Evolutionary conservation across 192 early-diverging fungal species (phyloP).

Genomic region (Glomus cerebriforme): DNA sequence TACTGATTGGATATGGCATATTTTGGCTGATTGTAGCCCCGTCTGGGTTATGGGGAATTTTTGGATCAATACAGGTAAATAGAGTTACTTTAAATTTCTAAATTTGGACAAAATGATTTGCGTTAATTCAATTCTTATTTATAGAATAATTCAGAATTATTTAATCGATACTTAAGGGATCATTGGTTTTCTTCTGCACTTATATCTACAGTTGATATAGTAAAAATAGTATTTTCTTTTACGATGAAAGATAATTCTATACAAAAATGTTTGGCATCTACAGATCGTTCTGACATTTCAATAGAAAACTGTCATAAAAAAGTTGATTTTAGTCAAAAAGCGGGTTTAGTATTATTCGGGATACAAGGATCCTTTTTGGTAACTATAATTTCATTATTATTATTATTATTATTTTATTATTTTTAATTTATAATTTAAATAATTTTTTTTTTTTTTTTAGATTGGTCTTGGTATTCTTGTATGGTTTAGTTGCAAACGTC

Average conservation of each 20-base stretch:
- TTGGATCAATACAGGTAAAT: conserved; percentile 1
- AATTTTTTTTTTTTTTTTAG: not conserved
- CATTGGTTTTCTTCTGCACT: not conserved
- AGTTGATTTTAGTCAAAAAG: not conserved
- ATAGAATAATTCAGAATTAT: not conserved
- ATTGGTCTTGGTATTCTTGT: not conserved
- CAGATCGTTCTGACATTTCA: not conserved
- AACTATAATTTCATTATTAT: not conserved
- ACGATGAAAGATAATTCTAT: not conserved
- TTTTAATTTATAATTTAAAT: not conserved
- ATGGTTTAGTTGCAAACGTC: not conserved
- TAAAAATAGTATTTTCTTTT: not conserved
- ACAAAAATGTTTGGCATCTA: not conserved
- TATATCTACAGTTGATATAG: not conserved
- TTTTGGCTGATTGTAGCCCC: not conserved
- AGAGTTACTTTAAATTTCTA: not conserved
- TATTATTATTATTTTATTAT: not conserved
- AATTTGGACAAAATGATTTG: not conserved
- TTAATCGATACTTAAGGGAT: not conserved
- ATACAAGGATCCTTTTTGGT: not conserved
- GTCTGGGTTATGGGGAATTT: conserved; percentile 14
- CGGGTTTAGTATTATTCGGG: not conserved
- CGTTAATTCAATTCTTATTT: not conserved
- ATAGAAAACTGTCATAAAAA: not conserved
- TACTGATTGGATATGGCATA: not conserved